Base-by-base conservation (phyloP, 2,329 filamentous ascomycete species). In the Trichoderma sp. region DNA sequence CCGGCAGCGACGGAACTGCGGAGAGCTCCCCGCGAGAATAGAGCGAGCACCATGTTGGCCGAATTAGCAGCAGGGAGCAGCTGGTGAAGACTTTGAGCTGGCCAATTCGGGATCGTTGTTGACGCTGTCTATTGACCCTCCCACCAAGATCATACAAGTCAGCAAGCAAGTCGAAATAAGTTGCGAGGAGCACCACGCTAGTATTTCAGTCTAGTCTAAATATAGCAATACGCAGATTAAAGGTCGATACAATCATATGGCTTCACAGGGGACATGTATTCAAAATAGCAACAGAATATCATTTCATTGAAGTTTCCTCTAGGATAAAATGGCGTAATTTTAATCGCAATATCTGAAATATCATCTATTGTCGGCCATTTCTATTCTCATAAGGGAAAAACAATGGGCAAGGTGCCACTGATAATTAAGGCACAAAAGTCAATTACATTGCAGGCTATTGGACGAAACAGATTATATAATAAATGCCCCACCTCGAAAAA, bases 1-100 rank as follows among this genome's bases (percentile, higher is more conserved):
- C 66, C 39, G 77, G 84, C 78, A 30, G 36, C 32, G 66, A 69
- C 39, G 20, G 66, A 69, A 28, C 57, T 53, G 55, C 66, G 66
- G 26, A 69, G 57, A 62, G 66, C 66, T 26, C 57, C 57, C 57
- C 66, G 39, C 23, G 66, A 58, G 57, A 69, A 47, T 26, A 28
- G 57, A 53, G 55, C 36, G 55, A 69, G 34, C 66, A 53, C 23
- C 66, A 69, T 69, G 30, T 23, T 69, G 66, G 57, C 39, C 20
- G 66, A 53, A 62, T 61, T 39, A 34, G 47, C 65, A 69, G 66
- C 57, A 69, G 36, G 34, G 36, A 61, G 28, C 39, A 20, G 26
- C 66, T 61, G 57, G 57, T 36, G 39, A 69, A 58, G 30, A 53
- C 66, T 50, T 69, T 36, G 28, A 62, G n/a, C 57, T 59, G 66